Base-by-base conservation (phyloP, 345 rosid species). In the Lepidium africanum region DNA sequence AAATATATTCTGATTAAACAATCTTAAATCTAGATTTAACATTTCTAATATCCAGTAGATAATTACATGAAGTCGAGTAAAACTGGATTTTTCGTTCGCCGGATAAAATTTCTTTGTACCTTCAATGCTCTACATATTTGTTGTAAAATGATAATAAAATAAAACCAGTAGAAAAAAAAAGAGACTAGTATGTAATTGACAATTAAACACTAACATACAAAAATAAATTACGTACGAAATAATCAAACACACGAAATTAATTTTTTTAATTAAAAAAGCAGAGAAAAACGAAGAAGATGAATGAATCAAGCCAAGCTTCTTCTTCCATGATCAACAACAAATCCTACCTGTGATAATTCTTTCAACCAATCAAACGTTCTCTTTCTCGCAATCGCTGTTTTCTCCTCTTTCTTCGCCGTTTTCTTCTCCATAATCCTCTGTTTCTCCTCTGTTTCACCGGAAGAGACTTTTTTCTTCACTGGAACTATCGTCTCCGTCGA, bases 361-460 rank as follows among this genome's bases (percentile, higher is more conserved):
- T 84, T 90, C 66, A 90, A 70, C 98, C 97, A 93, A 47, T 93
- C 94, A 73, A 80, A 83, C 52, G 97, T 88, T 78, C 98, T 72
- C 67, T 80, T 88, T 48, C 87, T 81, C 53, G 93, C 89, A 78
- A 78, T 67, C 32, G 69, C 83, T 40, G 86, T 79, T 80, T 84
- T 86, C 72, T 83, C 81, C 49, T 74, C 63, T 37, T 75, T 74
- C 85, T 81, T 81, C 51, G 77, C 67, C 70, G 60, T 69, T 71
- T 45, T 69, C 69, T 78, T 85, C 73, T 75, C 72, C 40, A 15
- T 8, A 30, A 30, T 25, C 79, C 74, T 79, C 49, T 49, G 73
- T 74, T 80, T 81, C 75, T 81, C 77, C 55, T 77, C 77, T 53
- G 33, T 30, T 39, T 45, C 78, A 35, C 54, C 75, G 53, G 67